These are phyloP conservation scores for Raphanus hybrid DNA, from an alignment of 441 rosid species.

Conservation along the genomic window DNA sequence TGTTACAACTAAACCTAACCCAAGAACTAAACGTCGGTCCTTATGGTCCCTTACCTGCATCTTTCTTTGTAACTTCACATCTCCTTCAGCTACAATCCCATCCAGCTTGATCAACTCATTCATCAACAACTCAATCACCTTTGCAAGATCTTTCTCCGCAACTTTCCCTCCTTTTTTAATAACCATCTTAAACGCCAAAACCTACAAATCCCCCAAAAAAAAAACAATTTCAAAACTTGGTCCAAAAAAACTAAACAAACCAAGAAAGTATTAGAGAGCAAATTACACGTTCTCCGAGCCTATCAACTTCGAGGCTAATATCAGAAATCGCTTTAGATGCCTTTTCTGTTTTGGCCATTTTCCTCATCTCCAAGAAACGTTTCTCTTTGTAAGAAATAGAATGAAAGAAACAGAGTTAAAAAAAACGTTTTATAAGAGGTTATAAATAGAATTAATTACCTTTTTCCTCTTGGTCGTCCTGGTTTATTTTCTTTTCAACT, in stretches of 20 bases:
- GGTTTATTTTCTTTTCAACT: no score
- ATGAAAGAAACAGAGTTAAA: no score
- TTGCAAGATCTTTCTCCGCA: conserved; percentile 69
- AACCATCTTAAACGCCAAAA: conserved; percentile 72
- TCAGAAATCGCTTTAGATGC: conserved; percentile 86
- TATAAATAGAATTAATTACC: no score
- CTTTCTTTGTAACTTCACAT: conserved; percentile 89
- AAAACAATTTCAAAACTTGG: no score
- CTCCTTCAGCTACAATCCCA: conserved; percentile 83
- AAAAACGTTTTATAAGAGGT: no score
- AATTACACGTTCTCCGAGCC: conserved; percentile 80
- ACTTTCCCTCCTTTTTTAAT: conserved; percentile 77
- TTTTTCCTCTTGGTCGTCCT: no score
- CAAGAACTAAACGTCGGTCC: not conserved
- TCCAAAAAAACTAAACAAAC: not conserved
- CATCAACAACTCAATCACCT: conserved; percentile 80
- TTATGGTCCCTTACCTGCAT: conserved; percentile 64
- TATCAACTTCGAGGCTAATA: conserved; percentile 87
- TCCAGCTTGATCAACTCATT: conserved; percentile 89
- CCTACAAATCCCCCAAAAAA: conserved; percentile 50
- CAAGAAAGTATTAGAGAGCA: not conserved
- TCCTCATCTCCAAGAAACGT: conserved; percentile 79
- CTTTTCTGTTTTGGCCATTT: conserved; percentile 84
- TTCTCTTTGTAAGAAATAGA: conserved; percentile 57
- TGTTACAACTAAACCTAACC: not conserved